A percentile compares a stretch with the other conserved stretches of the same genome.
Evolutionary conservation across 805 yeast genomes (phyloP).

Genomic region (Blastobotrys americana): DNA sequence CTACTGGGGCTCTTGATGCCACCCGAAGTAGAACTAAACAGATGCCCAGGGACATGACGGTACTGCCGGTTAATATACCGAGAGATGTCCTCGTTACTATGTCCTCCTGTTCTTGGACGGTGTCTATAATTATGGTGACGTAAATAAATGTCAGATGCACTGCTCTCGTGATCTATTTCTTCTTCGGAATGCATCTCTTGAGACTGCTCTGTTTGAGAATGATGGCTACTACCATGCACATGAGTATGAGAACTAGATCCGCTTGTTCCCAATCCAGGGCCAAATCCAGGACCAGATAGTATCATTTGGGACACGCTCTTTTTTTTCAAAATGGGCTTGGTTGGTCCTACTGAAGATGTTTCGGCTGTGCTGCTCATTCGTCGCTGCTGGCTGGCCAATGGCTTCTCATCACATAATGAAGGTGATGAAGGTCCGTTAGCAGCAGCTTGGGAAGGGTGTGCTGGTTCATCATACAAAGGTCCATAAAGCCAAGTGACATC

Average conservation of each 20-base stretch:
- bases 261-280: no score
- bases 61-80: conserved; percentile 29
- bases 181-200: not conserved
- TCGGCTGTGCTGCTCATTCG: conserved; percentile 5
- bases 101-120: conserved; percentile 23
- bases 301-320: conserved; percentile 78
- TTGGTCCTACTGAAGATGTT: conserved; percentile 14
- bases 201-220: conserved; percentile 1
- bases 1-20: not conserved
- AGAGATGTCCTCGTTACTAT: conserved; percentile 26
- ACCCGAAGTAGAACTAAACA: not conserved
- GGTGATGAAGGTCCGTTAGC: conserved; percentile 7
- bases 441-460: conserved; percentile 14
- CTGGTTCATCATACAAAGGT: conserved; percentile 52
- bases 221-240: not conserved
- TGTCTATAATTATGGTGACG: conserved; percentile 36
- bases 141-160: conserved; percentile 20
- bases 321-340: conserved; percentile 84
- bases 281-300: conserved; percentile 38
- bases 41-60: conserved; percentile 12
- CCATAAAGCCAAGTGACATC: conserved; percentile 99
- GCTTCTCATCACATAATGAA: conserved; percentile 5
- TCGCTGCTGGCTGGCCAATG: not conserved
- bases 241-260: conserved; percentile 6
- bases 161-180: conserved; percentile 12